phyloP scores from a whole-genome alignment of 805 yeast genomes.

The Spathaspora passalidarum region DNA sequence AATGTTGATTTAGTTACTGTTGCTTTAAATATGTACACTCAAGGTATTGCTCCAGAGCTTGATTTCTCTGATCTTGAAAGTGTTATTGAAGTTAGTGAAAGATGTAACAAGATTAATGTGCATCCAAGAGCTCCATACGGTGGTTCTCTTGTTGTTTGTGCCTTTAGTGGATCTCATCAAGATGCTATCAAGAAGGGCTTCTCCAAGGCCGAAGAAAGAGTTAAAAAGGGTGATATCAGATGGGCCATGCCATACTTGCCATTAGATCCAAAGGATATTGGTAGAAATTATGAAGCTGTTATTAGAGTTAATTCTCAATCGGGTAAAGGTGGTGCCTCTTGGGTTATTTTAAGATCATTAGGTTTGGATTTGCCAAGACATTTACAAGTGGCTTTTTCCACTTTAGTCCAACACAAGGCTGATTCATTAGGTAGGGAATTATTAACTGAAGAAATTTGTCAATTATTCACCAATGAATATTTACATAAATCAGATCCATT shows the following conservation, averaged over 20 bases:
- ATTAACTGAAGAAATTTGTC: conserved; percentile 61
- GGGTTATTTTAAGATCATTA: conserved; percentile 69
- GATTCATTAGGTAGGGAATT: conserved; percentile 68
- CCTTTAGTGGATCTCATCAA: conserved; percentile 73
- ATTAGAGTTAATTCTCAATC: conserved; percentile 82
- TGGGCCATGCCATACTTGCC: conserved; percentile 80
- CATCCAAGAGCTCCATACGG: conserved; percentile 78
- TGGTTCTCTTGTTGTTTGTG: conserved; percentile 75
- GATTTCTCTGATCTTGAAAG: conserved; percentile 69
- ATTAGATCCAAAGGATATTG: conserved; percentile 77
- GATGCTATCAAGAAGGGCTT: conserved; percentile 71
- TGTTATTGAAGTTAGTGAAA: conserved; percentile 66
- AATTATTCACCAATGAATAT: conserved; percentile 54
- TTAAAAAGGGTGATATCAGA: conserved; percentile 25
- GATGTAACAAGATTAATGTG: conserved; percentile 74
- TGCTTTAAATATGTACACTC: conserved; percentile 75
- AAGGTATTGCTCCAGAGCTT: conserved; percentile 68
- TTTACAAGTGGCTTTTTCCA: conserved; percentile 66
- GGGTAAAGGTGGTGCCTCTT: conserved; percentile 88
- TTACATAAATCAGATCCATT: conserved; percentile 32
- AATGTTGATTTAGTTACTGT: conserved; percentile 75
- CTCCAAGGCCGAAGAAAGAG: conserved; percentile 46
- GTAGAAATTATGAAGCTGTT: conserved; percentile 78
- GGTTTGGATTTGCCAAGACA: conserved; percentile 74
- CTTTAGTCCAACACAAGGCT: conserved; percentile 60